A percentile compares a stretch with the other conserved stretches of the same genome.
Evolutionary conservation across 176 grass and related monocot genomes (phyloP).

Genomic region (Microstegium vimineum): DNA sequence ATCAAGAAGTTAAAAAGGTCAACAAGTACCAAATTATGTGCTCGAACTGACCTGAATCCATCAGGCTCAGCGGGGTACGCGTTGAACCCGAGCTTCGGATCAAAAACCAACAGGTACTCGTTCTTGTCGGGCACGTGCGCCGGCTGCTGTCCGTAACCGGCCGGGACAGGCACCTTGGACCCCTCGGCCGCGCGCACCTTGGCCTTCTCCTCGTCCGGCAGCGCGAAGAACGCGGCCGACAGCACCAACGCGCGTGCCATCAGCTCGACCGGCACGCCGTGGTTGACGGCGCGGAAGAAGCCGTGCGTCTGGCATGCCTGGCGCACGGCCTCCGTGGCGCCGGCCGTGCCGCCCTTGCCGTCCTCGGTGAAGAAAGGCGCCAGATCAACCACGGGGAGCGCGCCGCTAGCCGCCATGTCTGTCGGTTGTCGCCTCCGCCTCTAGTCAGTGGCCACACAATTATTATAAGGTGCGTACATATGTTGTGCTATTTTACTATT

Average conservation of each 20-base stretch:
- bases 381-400: slow-evolving; percentile 34
- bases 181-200: not conserved
- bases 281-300: slow-evolving; percentile 50
- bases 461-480: too few relatives aligned
- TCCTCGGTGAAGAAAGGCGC: not conserved
- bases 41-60: slow-evolving; percentile 30
- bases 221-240: slow-evolving; percentile 22
- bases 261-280: slow-evolving; percentile 15
- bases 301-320: slow-evolving; percentile 26
- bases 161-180: not conserved
- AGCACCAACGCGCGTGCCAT: slow-evolving; percentile 25
- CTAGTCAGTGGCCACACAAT: not conserved
- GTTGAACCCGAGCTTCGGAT: slow-evolving; percentile 20
- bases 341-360: not conserved
- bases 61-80: not conserved
- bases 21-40: not conserved
- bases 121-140: slow-evolving; percentile 40
- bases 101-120: slow-evolving; percentile 30
- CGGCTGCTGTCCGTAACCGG: slow-evolving; percentile 32
- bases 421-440: not conserved
- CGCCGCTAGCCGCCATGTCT: not conserved
- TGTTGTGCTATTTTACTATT: too few relatives aligned
- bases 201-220: slow-evolving; percentile 36
- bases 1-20: not conserved
- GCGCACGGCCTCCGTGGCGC: slow-evolving; percentile 6